Evolutionary conservation across 805 yeast species (phyloP).

Genomic region (Nakazawaea anatomiae): DNA sequence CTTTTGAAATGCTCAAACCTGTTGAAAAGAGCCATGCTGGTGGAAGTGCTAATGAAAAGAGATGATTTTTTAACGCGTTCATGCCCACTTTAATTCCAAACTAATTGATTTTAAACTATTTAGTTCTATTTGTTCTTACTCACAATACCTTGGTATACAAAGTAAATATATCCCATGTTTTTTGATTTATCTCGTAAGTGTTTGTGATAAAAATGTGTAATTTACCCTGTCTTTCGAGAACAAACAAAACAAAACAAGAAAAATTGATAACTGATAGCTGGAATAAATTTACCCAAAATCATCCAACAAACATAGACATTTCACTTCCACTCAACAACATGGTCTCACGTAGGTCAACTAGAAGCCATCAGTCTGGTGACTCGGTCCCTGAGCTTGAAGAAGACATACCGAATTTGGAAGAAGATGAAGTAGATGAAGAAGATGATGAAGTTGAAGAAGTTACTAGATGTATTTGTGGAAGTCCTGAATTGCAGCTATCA

Average conservation of each 20-base stretch:
- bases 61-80: not conserved
- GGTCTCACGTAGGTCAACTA: slow-evolving; percentile 9
- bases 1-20: slow-evolving; percentile 67
- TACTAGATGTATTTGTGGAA: slow-evolving; percentile 52
- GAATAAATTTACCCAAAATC: not conserved
- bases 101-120: not conserved
- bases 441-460: slow-evolving; percentile 35
- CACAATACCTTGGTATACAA: too few relatives aligned
- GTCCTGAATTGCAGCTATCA: slow-evolving; percentile 34
- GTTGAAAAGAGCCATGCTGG: slow-evolving; percentile 12
- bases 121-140: too few relatives aligned
- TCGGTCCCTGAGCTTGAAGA: not conserved
- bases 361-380: not conserved
- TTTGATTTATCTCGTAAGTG: too few relatives aligned
- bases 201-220: too few relatives aligned
- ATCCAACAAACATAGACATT: too few relatives aligned
- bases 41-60: not conserved
- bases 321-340: not conserved
- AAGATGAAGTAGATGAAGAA: slow-evolving; percentile 14
- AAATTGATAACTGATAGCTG: not conserved
- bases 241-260: not conserved
- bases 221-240: not conserved
- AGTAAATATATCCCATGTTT: too few relatives aligned
- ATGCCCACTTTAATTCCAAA: not conserved
- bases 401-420: slow-evolving; percentile 5